Evolutionary conservation across 352 stramenopile species (phyloP), one percentile per base, ranked within the genome.

Genomic region (Globisporangium cederbergense): DNA sequence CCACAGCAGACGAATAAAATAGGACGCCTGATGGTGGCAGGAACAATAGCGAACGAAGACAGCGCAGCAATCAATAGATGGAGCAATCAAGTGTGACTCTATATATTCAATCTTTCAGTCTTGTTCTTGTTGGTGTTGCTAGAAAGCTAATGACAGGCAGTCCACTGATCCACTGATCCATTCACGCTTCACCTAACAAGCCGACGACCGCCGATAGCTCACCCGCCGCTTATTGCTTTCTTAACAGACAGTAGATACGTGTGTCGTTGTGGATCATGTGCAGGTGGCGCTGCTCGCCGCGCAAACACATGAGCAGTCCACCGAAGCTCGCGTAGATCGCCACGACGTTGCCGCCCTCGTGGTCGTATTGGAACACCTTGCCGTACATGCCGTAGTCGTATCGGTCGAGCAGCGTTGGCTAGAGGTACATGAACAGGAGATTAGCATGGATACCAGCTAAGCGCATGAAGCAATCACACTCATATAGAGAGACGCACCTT

Each of bases 331-430:
- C 90, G 60, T 97, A 97, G 75, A 99, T 97, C 32, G 92, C 83
- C 42, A 98, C 89, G 63, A 90, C 88, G 66, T 96, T 96, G 74
- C 96, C 93, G 60, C 96, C 96, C 65, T 97, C 87, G 76, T 98
- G 96, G 66, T 97, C 87, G 70, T 98, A 98, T 75, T 98, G 91
- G 83, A 98, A 99, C 30, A 99, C 93, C 66, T 98, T 96, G 69
- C 97, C 97, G 79, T 99, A 98, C 96, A 99, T 99, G 42, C 98
- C 97, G 75, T 99, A 99, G 81, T 99, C 97, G 73, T 99, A 99
- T 66, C 97, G 96, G 77, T 99, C 96, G 52, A 98, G 82, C 36
- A 99, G 83, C 28, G 93, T 98, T 32, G 93, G 83, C 79, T 84
- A 49, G 36, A 67, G 11, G 18, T 10, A 40, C 30, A 68, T 4